phyloP scores from a whole-genome alignment of 495 filamentous ascomycete species.

The Penicillium steckii region DNA sequence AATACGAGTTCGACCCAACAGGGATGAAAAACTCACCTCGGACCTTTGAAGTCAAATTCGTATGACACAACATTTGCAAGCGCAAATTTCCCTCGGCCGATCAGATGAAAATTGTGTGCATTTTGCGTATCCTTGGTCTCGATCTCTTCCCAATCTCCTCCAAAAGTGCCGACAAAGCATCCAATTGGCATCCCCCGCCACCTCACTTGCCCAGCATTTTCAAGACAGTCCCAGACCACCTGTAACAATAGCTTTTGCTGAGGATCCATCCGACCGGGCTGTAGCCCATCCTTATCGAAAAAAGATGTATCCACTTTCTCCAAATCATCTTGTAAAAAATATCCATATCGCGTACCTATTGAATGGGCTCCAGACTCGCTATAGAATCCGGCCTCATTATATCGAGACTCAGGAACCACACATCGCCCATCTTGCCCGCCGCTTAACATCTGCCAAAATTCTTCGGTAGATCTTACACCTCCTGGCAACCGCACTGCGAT shows the following conservation, averaged over 20 bases:
- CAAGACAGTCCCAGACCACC: slow-evolving; percentile 36
- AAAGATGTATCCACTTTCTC: slow-evolving; percentile 26
- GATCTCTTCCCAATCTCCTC: slow-evolving; percentile 4
- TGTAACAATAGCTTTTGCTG: slow-evolving; percentile 58
- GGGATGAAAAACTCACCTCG: slow-evolving; percentile 1
- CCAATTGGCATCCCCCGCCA: slow-evolving; percentile 6
- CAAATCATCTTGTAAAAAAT: slow-evolving; percentile 48
- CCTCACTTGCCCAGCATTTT: slow-evolving; percentile 41
- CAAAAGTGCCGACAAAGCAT: slow-evolving; percentile 8
- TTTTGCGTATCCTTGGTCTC: neutral
- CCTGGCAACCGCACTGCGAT: neutral
- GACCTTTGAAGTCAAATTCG: neutral
- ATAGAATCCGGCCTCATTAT: slow-evolving; percentile 34
- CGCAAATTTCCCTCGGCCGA: neutral
- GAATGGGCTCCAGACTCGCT: slow-evolving; percentile 1
- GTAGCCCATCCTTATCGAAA: slow-evolving; percentile 16
- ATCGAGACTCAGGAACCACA: slow-evolving; percentile 35
- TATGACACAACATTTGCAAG: slow-evolving; percentile 2
- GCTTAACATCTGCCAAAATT: neutral
- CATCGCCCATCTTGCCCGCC: slow-evolving; percentile 23
- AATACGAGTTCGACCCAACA: neutral
- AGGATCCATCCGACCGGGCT: slow-evolving; percentile 51
- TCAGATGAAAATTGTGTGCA: neutral
- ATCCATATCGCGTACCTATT: slow-evolving; percentile 3
- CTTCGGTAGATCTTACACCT: neutral